A percentile compares a stretch with the other conserved stretches of the same genome.
phyloP scores from a whole-genome alignment of 2,329 filamentous ascomycete species.

The Didymella segeticola region DNA sequence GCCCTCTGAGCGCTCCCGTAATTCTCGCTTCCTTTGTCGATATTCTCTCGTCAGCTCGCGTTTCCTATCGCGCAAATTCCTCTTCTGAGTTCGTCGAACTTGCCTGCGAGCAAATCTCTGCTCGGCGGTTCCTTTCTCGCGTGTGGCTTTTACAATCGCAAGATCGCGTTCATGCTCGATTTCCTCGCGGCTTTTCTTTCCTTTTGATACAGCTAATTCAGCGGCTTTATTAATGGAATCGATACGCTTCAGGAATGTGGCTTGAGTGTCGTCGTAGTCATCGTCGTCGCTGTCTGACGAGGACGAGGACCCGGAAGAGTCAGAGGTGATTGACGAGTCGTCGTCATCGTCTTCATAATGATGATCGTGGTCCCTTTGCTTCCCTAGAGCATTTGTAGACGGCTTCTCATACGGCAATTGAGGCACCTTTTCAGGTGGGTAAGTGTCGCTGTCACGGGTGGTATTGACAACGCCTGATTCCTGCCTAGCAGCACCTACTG shows the following conservation, averaged over 20 bases:
- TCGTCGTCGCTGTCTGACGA: slow-evolving; percentile 24
- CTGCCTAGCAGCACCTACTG: slow-evolving; percentile 21
- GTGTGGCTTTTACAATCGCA: slow-evolving; percentile 33
- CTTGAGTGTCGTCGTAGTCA: slow-evolving; percentile 10
- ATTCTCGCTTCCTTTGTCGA: slow-evolving; percentile 24
- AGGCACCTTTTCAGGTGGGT: slow-evolving; percentile 2
- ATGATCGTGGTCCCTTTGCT: slow-evolving; percentile 14
- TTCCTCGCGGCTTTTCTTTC: slow-evolving; percentile 30
- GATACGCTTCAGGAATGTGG: slow-evolving; percentile 25
- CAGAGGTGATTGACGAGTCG: slow-evolving; percentile 31
- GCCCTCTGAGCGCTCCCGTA: slow-evolving; percentile 19
- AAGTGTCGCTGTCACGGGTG: slow-evolving; percentile 9
- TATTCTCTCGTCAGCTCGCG: slow-evolving; percentile 28
- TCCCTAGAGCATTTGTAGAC: neutral
- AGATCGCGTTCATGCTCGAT: slow-evolving; percentile 33
- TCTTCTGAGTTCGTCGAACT: slow-evolving; percentile 22
- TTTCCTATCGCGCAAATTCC: slow-evolving; percentile 16
- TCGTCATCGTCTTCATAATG: slow-evolving; percentile 28
- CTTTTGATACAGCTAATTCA: slow-evolving; percentile 25
- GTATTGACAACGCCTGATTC: slow-evolving; percentile 26
- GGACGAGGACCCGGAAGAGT: slow-evolving; percentile 27
- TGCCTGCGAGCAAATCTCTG: slow-evolving; percentile 25
- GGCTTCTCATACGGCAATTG: slow-evolving; percentile 1
- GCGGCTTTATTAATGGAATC: slow-evolving; percentile 33
- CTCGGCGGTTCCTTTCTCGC: slow-evolving; percentile 28